Evolutionary conservation across 2,329 filamentous ascomycete species (phyloP).

Genomic region (Penicillium paneum): DNA sequence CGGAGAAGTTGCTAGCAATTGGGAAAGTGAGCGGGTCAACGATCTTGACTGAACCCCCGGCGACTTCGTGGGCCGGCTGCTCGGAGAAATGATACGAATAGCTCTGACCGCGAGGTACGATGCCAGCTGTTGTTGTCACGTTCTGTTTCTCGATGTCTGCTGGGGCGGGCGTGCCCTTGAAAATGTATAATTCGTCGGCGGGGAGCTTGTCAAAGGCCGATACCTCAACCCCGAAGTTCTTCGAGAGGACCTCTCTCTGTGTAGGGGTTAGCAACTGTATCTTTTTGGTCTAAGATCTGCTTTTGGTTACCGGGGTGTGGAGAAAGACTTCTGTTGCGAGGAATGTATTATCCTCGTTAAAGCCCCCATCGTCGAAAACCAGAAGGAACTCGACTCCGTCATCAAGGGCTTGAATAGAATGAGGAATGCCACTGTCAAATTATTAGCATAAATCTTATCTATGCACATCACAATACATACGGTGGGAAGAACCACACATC

Average conservation of each 20-base stretch:
- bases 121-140: constrained; percentile 58
- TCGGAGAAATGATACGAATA: constrained; percentile 72
- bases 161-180: constrained; percentile 63
- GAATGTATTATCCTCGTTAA: constrained; percentile 71
- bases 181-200: constrained; percentile 69
- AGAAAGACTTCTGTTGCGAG: constrained; percentile 63
- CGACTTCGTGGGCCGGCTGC: constrained; percentile 63
- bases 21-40: constrained; percentile 73
- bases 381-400: constrained; percentile 66
- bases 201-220: constrained; percentile 61
- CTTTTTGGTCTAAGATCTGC: background rate
- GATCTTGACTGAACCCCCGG: constrained; percentile 70
- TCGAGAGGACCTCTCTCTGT: constrained; percentile 51
- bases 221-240: constrained; percentile 52
- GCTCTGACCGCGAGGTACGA: constrained; percentile 61
- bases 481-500: constrained; percentile 81
- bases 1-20: constrained; percentile 68
- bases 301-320: constrained; percentile 31
- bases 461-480: constrained; percentile 17
- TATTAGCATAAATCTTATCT: background rate
- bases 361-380: constrained; percentile 59
- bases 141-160: constrained; percentile 64
- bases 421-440: constrained; percentile 58
- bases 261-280: background rate
- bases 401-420: constrained; percentile 70